A percentile compares a stretch with the other conserved stretches of the same genome.
Evolutionary conservation across 257 asterid species (phyloP).

Genomic region (Striga asiatica): DNA sequence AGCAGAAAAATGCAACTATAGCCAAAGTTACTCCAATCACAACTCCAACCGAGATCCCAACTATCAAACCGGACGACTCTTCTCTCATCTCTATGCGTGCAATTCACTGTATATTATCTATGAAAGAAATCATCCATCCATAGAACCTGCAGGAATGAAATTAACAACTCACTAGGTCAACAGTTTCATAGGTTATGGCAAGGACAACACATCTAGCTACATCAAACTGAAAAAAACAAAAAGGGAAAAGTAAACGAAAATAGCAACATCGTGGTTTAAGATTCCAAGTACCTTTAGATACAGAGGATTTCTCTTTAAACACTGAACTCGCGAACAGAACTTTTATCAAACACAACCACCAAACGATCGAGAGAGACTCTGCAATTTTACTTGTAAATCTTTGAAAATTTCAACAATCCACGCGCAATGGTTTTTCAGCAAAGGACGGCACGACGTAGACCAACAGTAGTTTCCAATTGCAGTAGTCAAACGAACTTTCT

Average conservation of each 20-base stretch:
- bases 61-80: slow-evolving; percentile 39
- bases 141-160: slow-evolving; percentile 22
- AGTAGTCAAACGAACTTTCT: slow-evolving; percentile 16
- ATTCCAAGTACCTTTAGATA: background rate
- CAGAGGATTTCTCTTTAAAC: too few species aligned
- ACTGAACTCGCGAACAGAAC: background rate
- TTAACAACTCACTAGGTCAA: background rate
- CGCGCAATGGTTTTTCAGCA: slow-evolving; percentile 1
- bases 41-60: slow-evolving; percentile 66
- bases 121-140: slow-evolving; percentile 16
- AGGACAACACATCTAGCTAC: slow-evolving; percentile 5
- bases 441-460: slow-evolving; percentile 9
- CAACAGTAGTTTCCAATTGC: slow-evolving; percentile 10
- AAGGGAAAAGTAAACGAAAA: too few species aligned
- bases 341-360: background rate
- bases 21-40: slow-evolving; percentile 65
- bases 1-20: slow-evolving; percentile 38
- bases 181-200: background rate
- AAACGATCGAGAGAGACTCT: background rate
- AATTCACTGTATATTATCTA: slow-evolving; percentile 20
- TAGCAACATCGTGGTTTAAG: background rate
- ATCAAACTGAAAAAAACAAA: too few species aligned
- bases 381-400: background rate
- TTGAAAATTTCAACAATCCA: slow-evolving; percentile 1
- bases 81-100: slow-evolving; percentile 38